Evolutionary conservation across 2,329 filamentous ascomycete genomes (phyloP).

Genomic region (Ophiocordyceps australis): DNA sequence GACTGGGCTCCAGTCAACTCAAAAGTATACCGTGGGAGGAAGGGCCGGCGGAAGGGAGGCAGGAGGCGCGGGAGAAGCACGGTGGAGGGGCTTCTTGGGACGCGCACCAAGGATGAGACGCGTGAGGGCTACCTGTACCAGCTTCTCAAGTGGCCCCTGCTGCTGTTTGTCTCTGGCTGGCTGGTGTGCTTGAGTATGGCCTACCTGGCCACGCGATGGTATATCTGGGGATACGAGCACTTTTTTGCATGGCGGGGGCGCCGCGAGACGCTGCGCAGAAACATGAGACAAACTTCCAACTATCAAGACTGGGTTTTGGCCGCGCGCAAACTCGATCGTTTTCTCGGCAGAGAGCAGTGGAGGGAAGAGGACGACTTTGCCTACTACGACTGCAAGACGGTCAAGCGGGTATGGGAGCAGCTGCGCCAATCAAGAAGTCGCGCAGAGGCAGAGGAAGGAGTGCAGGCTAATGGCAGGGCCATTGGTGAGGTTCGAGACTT

Average conservation of each 20-base stretch:
- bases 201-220: conserved; percentile 69
- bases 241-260: conserved; percentile 76
- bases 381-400: conserved; percentile 78
- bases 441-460: conserved; percentile 32
- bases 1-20: conserved; percentile 88
- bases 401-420: conserved; percentile 60
- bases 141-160: conserved; percentile 79
- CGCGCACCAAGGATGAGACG: conserved; percentile 71
- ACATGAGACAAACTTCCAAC: conserved; percentile 51
- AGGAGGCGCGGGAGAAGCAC: conserved; percentile 18
- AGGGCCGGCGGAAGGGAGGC: conserved; percentile 14
- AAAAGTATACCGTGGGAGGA: conserved; percentile 29
- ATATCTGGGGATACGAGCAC: conserved; percentile 87
- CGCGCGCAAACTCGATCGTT: conserved; percentile 61
- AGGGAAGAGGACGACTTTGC: conserved; percentile 61
- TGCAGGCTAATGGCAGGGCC: conserved; percentile 22
- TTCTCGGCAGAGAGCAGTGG: conserved; percentile 67
- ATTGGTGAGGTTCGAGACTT: conserved; percentile 62
- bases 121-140: conserved; percentile 84
- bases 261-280: conserved; percentile 51
- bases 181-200: conserved; percentile 49
- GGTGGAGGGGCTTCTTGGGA: conserved; percentile 23
- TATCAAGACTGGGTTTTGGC: conserved; percentile 74
- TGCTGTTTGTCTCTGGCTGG: conserved; percentile 67
- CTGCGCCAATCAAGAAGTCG: conserved; percentile 44